These are phyloP conservation scores for Russula foetens DNA, from an alignment of 768 basidiomycete species.

Conservation along the genomic window DNA sequence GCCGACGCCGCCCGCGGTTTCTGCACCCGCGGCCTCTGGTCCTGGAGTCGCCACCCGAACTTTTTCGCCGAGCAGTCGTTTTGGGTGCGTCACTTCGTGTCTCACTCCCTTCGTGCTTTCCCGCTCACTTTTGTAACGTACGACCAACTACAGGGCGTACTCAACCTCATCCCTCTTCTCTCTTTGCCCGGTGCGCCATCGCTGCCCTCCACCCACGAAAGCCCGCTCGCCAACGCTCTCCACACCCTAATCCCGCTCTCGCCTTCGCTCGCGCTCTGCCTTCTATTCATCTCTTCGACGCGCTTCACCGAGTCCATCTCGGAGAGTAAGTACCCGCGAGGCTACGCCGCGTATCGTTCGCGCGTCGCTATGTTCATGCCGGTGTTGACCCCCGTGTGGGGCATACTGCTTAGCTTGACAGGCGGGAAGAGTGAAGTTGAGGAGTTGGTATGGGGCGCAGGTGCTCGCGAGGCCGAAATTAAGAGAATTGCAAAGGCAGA, in stretches of 20 bases:
- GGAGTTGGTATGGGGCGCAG: conserved; percentile 34
- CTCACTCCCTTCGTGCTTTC: too few relatives aligned
- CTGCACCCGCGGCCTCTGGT: conserved; percentile 77
- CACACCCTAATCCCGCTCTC: conserved; percentile 32
- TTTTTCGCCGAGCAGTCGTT: conserved; percentile 85
- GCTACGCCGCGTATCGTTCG: conserved; percentile 62
- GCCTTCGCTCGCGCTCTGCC: conserved; percentile 54
- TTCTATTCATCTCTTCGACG: conserved; percentile 74
- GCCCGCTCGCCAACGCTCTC: conserved; percentile 22
- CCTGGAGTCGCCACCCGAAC: conserved; percentile 86
- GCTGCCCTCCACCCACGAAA: conserved; percentile 20
- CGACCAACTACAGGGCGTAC: conserved; percentile 42
- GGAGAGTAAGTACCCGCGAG: conserved; percentile 57
- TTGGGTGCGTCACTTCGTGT: conserved; percentile 53
- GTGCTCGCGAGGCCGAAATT: conserved; percentile 19
- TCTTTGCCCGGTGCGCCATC: conserved; percentile 27
- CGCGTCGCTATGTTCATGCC: conserved; percentile 79
- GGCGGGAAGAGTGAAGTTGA: conserved; percentile 35
- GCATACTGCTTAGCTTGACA: conserved; percentile 29
- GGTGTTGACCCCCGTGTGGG: conserved; percentile 38
- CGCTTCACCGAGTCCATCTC: conserved; percentile 77
- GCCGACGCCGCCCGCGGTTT: conserved; percentile 76
- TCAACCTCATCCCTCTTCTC: conserved; percentile 58
- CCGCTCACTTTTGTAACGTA: background rate
- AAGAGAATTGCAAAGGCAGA: conserved; percentile 22